phyloP scores from a whole-genome alignment of 345 rosid species.

The Lumnitzera littorea region DNA sequence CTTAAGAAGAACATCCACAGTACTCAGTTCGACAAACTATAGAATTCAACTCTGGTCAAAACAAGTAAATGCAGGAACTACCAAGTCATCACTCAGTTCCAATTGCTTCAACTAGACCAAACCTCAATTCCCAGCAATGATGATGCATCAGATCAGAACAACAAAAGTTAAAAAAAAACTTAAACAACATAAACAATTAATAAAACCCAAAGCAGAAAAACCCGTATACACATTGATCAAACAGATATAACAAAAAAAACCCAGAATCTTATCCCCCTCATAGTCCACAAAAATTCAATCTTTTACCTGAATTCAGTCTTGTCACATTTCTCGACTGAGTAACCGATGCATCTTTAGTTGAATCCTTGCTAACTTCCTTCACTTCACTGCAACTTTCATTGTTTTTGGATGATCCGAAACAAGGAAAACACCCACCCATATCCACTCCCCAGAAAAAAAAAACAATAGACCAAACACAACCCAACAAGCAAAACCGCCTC shows the following conservation, averaged over 20 bases:
- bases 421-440: conserved; percentile 98
- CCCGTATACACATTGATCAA: conserved; percentile 24
- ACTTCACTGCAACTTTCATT: conserved; percentile 39
- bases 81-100: conserved; percentile 2
- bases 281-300: conserved; percentile 4
- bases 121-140: conserved; percentile 3
- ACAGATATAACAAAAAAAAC: conserved; percentile 5
- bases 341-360: conserved; percentile 59
- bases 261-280: conserved; percentile 1
- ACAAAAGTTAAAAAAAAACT: conserved; percentile 9
- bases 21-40: neutral
- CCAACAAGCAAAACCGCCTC: neutral
- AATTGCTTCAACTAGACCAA: neutral
- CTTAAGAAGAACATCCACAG: neutral
- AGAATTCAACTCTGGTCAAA: neutral
- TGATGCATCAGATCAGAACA: conserved; percentile 36
- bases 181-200: conserved; percentile 11
- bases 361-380: conserved; percentile 66
- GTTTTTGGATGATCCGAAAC: conserved; percentile 85
- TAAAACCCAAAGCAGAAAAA: conserved; percentile 22
- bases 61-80: neutral
- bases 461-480: conserved; percentile 24
- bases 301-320: conserved; percentile 63
- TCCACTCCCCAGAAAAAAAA: conserved; percentile 8
- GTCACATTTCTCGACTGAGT: conserved; percentile 58